Percentiles rank a stretch among this genome's conserved stretches.
Evolutionary conservation across 2,329 filamentous ascomycete species (phyloP).

Genomic region (Lachnellula cervina): DNA sequence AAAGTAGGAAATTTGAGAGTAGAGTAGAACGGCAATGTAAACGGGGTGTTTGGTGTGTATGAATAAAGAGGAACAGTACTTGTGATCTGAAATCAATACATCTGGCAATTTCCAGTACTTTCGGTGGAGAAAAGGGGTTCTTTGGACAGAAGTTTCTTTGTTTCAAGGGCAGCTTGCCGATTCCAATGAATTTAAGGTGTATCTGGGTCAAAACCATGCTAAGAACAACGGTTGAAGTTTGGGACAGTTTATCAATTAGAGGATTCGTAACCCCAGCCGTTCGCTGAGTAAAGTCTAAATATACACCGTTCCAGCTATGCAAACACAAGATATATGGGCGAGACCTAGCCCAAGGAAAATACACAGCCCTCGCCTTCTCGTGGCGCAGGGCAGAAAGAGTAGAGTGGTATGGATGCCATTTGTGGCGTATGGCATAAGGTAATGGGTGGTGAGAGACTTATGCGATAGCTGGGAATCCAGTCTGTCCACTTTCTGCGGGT

Average conservation of each 20-base stretch:
- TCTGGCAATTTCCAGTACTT: not conserved
- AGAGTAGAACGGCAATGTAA: not conserved
- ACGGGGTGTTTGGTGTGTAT: not conserved
- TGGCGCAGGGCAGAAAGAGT: conserved; percentile 28
- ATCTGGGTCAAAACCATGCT: no score
- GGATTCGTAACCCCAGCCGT: conserved; percentile 15
- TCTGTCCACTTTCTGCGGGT: conserved; percentile 27
- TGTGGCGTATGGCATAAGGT: conserved; percentile 15
- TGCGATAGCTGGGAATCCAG: conserved; percentile 30
- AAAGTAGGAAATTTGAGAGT: not conserved
- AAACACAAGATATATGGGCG: conserved; percentile 19
- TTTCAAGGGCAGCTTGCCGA: not conserved
- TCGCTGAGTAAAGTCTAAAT: conserved; percentile 18
- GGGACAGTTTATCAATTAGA: conserved; percentile 12
- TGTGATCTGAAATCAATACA: not conserved
- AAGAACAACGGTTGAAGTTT: no score
- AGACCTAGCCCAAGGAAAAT: conserved; percentile 24
- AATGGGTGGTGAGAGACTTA: conserved; percentile 14
- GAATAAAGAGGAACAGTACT: not conserved
- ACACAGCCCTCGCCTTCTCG: conserved; percentile 23
- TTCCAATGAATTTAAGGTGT: conserved; percentile 1
- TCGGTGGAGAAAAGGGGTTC: not conserved
- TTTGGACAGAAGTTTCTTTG: not conserved
- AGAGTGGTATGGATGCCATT: conserved; percentile 25
- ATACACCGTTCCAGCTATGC: conserved; percentile 29